Conservation (phyloP, 805 yeast species). For the Candida golubevii region DNA sequence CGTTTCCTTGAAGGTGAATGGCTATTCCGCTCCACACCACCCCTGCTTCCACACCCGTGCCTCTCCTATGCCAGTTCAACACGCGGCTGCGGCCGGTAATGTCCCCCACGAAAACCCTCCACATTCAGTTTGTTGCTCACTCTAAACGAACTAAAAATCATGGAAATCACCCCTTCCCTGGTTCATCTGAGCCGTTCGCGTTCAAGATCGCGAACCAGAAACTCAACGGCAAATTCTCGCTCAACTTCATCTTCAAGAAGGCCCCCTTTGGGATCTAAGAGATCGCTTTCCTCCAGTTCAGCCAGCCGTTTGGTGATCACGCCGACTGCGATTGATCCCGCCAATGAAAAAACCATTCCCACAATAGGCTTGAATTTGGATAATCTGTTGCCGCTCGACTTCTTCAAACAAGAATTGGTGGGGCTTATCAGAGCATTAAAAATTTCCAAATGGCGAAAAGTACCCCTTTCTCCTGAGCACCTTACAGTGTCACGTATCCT, state of each 20-base stretch:
- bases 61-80: not conserved
- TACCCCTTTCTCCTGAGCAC: conserved; percentile 36
- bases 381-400: conserved; percentile 74
- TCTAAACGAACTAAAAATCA: not conserved
- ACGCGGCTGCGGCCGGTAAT: not conserved
- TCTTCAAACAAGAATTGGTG: conserved; percentile 76
- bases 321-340: conserved; percentile 24
- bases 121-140: not conserved
- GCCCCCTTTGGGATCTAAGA: conserved; percentile 29
- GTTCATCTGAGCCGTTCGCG: conserved; percentile 31
- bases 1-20: too few species aligned
- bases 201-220: conserved; percentile 33
- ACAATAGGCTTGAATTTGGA: conserved; percentile 61
- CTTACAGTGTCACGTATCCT: conserved; percentile 64
- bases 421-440: conserved; percentile 57
- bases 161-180: conserved; percentile 17
- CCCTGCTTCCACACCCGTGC: not conserved
- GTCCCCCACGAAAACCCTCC: not conserved
- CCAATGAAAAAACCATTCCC: conserved; percentile 39
- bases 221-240: conserved; percentile 31
- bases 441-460: conserved; percentile 76
- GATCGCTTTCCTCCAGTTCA: conserved; percentile 36
- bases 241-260: conserved; percentile 31
- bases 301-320: conserved; percentile 25
- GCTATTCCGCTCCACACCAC: too few species aligned